These are phyloP conservation scores for Cocos nucifera DNA, from an alignment of 176 grass and related monocot species.

Conservation along the genomic window DNA sequence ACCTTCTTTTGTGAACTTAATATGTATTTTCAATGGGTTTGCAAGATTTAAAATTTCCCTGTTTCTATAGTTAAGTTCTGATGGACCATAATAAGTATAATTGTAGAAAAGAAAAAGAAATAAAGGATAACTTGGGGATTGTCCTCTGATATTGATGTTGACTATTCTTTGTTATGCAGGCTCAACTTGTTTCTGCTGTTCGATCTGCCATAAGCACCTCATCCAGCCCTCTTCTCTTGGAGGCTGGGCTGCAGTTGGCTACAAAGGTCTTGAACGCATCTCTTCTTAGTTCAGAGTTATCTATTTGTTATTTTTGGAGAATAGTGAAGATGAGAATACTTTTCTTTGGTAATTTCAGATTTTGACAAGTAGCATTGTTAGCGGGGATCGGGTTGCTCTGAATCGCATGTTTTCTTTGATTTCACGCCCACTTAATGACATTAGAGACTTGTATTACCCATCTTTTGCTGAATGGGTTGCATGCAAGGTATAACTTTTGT, in stretches of 20 bases:
- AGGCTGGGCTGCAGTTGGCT: conserved; percentile 84
- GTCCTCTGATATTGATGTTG: not conserved
- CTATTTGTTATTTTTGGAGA: too few relatives aligned
- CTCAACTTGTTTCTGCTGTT: conserved; percentile 96
- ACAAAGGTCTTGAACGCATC: conserved; percentile 34
- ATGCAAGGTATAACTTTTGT: conserved; percentile 65
- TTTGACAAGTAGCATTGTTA: conserved; percentile 80
- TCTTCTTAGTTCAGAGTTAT: not conserved
- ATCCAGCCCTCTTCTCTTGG: conserved; percentile 83
- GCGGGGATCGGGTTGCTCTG: conserved; percentile 72
- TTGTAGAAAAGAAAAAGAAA: too few relatives aligned
- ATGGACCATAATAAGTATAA: too few relatives aligned
- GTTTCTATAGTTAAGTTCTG: too few relatives aligned
- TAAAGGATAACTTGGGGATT: too few relatives aligned
- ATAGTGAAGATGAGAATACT: not conserved
- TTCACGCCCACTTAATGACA: conserved; percentile 67
- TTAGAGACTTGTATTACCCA: conserved; percentile 82
- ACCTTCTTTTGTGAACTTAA: too few relatives aligned
- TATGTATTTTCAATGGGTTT: too few relatives aligned
- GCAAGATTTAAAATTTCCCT: too few relatives aligned
- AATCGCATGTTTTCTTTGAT: conserved; percentile 85
- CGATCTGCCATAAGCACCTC: conserved; percentile 67
- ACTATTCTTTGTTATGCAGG: conserved; percentile 49
- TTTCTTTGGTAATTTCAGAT: conserved; percentile 50
- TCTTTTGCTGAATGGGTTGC: conserved; percentile 99